Evolutionary conservation across 1,284 basidiomycete genomes (phyloP).

Genomic region (Tilletia indica): DNA sequence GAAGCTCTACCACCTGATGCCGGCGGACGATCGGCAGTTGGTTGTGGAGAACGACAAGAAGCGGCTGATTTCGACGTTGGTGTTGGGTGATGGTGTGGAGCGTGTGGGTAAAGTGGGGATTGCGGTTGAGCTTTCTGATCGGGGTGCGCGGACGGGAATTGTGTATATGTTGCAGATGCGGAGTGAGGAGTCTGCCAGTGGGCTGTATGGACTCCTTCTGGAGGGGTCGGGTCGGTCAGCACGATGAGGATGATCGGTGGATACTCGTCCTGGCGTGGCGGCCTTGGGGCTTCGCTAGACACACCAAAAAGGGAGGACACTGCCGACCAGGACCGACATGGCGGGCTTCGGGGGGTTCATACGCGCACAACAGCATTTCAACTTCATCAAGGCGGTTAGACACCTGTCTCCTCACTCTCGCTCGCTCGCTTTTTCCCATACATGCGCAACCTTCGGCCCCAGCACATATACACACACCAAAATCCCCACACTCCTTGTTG

Average conservation of each 20-base stretch:
- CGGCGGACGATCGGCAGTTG: constrained; percentile 81
- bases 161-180: constrained; percentile 82
- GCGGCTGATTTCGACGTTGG: constrained; percentile 81
- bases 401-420: neutral
- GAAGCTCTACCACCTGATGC: constrained; percentile 68
- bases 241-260: constrained; percentile 12
- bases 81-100: constrained; percentile 92
- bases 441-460: neutral
- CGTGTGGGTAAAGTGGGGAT: constrained; percentile 95
- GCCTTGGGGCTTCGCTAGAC: no score
- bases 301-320: no score
- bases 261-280: neutral
- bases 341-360: no score
- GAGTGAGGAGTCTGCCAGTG: constrained; percentile 80
- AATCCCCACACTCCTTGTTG: no score
- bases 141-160: constrained; percentile 85
- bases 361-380: no score
- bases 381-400: no score
- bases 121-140: constrained; percentile 89
- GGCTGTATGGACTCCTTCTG: constrained; percentile 81
- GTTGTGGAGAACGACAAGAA: constrained; percentile 87
- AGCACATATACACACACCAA: no score
- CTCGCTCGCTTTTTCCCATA: neutral
- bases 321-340: no score
- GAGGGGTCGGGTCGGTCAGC: constrained; percentile 74